Evolutionary conservation across 2,329 filamentous ascomycete species (phyloP).

Genomic region (Fusarium tupiense): DNA sequence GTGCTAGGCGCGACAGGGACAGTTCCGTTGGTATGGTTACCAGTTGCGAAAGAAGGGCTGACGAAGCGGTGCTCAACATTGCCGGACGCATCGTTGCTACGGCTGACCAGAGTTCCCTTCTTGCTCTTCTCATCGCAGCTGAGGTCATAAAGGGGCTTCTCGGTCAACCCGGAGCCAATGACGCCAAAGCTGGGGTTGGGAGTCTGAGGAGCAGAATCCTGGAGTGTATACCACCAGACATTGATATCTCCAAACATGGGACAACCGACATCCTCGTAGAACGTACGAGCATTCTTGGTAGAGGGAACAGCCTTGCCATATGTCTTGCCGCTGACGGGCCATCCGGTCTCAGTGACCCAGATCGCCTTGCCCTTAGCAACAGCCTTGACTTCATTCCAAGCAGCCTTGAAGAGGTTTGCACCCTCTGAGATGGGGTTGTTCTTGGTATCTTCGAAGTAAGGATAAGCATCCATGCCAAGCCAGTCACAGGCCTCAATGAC

Average conservation of each 20-base stretch:
- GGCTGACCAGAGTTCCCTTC: constrained; percentile 17
- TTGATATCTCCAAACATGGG: constrained; percentile 70
- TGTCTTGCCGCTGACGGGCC: constrained; percentile 77
- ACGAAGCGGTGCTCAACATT: constrained; percentile 15
- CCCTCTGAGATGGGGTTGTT: constrained; percentile 72
- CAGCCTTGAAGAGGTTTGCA: constrained; percentile 73
- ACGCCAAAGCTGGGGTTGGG: constrained; percentile 78
- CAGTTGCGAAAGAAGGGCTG: constrained; percentile 19
- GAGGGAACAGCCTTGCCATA: constrained; percentile 71
- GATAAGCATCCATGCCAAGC: constrained; percentile 87
- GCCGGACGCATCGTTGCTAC: background rate
- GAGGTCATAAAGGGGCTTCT: constrained; percentile 70
- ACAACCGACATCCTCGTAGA: constrained; percentile 84
- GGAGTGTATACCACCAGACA: constrained; percentile 82
- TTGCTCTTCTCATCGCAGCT: constrained; percentile 54
- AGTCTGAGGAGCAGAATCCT: constrained; percentile 68
- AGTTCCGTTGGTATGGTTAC: constrained; percentile 40
- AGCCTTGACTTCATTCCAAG: constrained; percentile 67
- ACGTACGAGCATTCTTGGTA: constrained; percentile 76
- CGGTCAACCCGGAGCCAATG: constrained; percentile 63
- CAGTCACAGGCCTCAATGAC: constrained; percentile 79
- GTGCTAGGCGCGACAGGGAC: constrained; percentile 7
- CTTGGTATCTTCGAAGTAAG: constrained; percentile 79
- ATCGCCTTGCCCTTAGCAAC: constrained; percentile 74
- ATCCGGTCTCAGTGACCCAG: constrained; percentile 91